Conservation (phyloP, 257 asterid species). For the Schizonepeta tenuifolia region DNA sequence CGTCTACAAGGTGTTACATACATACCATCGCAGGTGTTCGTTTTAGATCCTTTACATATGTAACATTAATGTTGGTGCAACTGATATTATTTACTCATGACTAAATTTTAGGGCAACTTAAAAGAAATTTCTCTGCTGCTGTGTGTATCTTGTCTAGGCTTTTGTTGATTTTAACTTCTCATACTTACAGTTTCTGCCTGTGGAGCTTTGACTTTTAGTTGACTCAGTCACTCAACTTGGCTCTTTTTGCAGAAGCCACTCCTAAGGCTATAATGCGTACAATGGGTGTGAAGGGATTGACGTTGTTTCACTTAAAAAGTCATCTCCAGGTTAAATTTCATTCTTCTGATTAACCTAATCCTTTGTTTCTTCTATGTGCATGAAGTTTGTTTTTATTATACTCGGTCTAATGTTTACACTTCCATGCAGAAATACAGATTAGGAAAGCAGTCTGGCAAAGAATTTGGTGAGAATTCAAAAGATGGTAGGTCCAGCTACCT, state of each 20-base stretch:
- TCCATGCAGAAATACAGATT: constrained; percentile 75
- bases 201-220: background rate
- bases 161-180: constrained; percentile 19
- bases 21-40: background rate
- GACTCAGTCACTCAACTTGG: constrained; percentile 14
- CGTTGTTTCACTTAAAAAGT: constrained; percentile 84
- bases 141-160: constrained; percentile 4
- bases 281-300: constrained; percentile 91
- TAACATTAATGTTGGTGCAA: constrained; percentile 14
- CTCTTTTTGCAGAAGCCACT: constrained; percentile 75
- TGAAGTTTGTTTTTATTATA: constrained; percentile 14
- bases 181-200: background rate
- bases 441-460: constrained; percentile 90
- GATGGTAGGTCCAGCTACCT: constrained; percentile 62
- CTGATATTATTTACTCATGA: constrained; percentile 16
- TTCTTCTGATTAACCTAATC: constrained; percentile 18
- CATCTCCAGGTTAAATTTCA: constrained; percentile 71
- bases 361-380: constrained; percentile 24
- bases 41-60: background rate
- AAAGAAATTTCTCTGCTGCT: background rate
- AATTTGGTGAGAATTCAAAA: constrained; percentile 67
- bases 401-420: constrained; percentile 31
- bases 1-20: background rate
- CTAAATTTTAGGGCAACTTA: background rate
- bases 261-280: constrained; percentile 89